Evolutionary conservation across 148 eudicot species (phyloP), one percentile per base, ranked within the genome.

Genomic region (Arbutus unedo): DNA sequence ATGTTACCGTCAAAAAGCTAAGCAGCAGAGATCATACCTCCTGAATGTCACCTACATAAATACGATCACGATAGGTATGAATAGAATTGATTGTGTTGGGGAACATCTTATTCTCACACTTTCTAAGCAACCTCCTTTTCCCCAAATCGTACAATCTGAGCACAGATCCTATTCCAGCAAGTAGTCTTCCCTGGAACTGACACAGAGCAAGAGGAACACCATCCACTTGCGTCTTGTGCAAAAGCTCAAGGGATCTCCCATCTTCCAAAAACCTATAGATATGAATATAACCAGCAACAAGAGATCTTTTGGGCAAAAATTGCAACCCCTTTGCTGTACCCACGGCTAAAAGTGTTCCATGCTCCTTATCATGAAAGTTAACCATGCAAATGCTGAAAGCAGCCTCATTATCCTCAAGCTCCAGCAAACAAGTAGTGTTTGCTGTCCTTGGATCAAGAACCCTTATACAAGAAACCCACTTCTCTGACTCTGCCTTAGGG

Each of bases 341-440:
- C 77, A 96, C 98, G 70, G 99, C 99, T 84, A 96, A 81, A 82
- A 96, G 93, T 71, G 99, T 93, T 55, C 99, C 99, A 87, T 94
- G 87, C 87, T 94, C 99, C 89, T 96, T 96, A 64, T 94, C 99
- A 83, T 96, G 95, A 82, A 96, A 94, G 86, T 94, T 96, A 55
- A 96, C 98, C 11, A 94, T 94, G 87, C 99, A 96, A 64, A 96
- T 85, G 71, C 99, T 96, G 83, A 94, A 93, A 48, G 98, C 98
- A 79, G 99, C 96, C 86, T 96, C 98, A 76, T 94, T 94, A 80
- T 96, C 97, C 89, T 96, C 97, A 89, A 96, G 99, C 92, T 96
- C 99, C 62, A 96, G 88, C 85, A 94, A 90, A 85, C 98, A 96
- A 11, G 97, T 85, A 48, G 98, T 96, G 51, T 87, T 89, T 25